Conservation (phyloP, 169 alveolate species). For the Plasmodium malariae region DNA sequence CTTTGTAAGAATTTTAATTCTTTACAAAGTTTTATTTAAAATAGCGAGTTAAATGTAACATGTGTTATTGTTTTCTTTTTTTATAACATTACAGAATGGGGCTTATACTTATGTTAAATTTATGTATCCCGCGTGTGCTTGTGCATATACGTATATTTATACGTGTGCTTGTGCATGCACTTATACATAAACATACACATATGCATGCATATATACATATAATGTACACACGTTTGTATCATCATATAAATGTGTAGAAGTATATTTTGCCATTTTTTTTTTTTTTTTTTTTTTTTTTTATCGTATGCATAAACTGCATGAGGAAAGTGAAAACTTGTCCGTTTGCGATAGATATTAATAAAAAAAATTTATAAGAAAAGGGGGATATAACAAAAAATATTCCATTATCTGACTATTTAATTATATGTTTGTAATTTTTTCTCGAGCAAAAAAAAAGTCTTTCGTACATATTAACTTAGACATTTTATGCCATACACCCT, state of each 20-base stretch:
- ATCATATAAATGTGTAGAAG: not conserved
- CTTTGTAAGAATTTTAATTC: conserved; percentile 1
- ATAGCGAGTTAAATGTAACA: conserved; percentile 68
- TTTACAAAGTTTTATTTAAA: conserved; percentile 40
- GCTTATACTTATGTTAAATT: conserved; percentile 76
- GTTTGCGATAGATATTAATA: too few species aligned
- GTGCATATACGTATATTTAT: not conserved
- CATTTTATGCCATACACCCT: too few species aligned
- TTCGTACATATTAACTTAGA: too few species aligned
- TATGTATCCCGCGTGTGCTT: not conserved
- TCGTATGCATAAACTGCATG: too few species aligned
- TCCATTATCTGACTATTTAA: too few species aligned
- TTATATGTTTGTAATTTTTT: too few species aligned
- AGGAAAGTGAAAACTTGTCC: too few species aligned
- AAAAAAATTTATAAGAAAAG: too few species aligned
- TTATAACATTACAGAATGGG: conserved; percentile 73
- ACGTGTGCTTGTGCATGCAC: not conserved
- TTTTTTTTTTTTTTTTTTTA: too few species aligned
- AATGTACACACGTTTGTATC: not conserved
- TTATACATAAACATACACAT: not conserved
- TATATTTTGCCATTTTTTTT: not conserved
- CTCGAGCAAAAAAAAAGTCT: too few species aligned
- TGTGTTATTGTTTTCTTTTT: conserved; percentile 31
- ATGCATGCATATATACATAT: conserved; percentile 2
- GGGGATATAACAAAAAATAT: too few species aligned